phyloP scores from a whole-genome alignment of 2,329 filamentous ascomycete genomes.

The Hypomyces rosellus region DNA sequence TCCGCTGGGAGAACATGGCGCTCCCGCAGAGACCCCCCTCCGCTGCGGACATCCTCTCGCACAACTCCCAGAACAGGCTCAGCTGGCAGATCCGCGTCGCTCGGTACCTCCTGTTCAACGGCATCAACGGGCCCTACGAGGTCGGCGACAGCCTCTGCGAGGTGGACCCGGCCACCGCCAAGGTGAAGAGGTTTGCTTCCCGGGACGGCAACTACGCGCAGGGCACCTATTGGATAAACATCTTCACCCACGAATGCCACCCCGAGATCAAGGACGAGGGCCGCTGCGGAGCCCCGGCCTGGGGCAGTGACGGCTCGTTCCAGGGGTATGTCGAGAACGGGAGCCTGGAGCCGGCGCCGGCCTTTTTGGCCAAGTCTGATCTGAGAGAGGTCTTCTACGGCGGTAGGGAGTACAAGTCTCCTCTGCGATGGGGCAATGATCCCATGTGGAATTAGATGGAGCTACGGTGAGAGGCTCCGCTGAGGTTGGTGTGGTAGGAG shows the following conservation, averaged over 20 bases:
- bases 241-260: conserved; percentile 5
- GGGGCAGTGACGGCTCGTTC: conserved; percentile 11
- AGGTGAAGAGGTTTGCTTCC: conserved; percentile 13
- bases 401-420: too few species aligned
- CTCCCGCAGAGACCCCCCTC: conserved; percentile 5
- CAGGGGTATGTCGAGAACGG: background rate
- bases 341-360: background rate
- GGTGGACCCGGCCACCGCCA: conserved; percentile 9
- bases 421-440: too few species aligned
- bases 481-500: too few species aligned
- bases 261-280: background rate
- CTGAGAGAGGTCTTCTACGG: too few species aligned
- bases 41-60: conserved; percentile 2
- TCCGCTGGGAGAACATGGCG: background rate
- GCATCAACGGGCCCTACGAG: conserved; percentile 16
- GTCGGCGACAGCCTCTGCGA: conserved; percentile 18
- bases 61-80: background rate
- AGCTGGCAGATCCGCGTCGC: conserved; percentile 15
- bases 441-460: too few species aligned
- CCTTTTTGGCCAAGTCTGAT: background rate
- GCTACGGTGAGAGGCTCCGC: too few species aligned
- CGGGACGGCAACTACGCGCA: conserved; percentile 2
- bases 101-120: conserved; percentile 13
- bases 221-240: conserved; percentile 11
- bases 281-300: conserved; percentile 10